A percentile compares a stretch with the other conserved stretches of the same genome.
Conservation (phyloP, 352 stramenopile genomes). For the Globisporangium spiculum region DNA sequence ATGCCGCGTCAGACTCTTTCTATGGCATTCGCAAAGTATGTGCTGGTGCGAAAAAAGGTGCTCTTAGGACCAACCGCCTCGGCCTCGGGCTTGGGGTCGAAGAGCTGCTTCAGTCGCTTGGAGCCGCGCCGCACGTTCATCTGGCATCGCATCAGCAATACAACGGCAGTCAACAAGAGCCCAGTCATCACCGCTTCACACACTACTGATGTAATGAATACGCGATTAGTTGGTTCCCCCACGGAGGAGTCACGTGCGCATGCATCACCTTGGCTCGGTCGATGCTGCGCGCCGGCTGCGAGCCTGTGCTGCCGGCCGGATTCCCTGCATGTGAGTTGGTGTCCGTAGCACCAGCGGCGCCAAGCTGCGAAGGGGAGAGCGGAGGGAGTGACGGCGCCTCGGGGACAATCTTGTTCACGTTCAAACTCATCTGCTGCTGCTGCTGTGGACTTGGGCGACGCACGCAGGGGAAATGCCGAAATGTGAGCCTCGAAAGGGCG, state of each 20-base stretch:
- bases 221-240: background rate
- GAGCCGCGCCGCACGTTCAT: conserved; percentile 32
- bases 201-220: background rate
- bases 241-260: no score
- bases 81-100: conserved; percentile 24
- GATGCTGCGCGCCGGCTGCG: conserved; percentile 12
- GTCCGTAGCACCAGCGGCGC: background rate
- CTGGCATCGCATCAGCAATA: conserved; percentile 4
- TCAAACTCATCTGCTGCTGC: conserved; percentile 7
- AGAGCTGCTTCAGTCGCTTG: conserved; percentile 25
- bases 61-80: conserved; percentile 18
- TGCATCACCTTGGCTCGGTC: conserved; percentile 24
- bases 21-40: no score
- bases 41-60: background rate
- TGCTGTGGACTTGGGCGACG: background rate
- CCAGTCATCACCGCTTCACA: background rate
- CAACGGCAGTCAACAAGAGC: background rate
- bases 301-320: background rate
- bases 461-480: no score
- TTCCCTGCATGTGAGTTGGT: background rate
- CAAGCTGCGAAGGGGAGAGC: background rate
- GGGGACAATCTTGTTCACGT: conserved; percentile 23
- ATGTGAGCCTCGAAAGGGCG: conserved; percentile 1
- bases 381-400: background rate
- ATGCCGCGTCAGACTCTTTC: no score